Conservation (phyloP, 306 rosid genomes). For the Canavalia gladiata region DNA sequence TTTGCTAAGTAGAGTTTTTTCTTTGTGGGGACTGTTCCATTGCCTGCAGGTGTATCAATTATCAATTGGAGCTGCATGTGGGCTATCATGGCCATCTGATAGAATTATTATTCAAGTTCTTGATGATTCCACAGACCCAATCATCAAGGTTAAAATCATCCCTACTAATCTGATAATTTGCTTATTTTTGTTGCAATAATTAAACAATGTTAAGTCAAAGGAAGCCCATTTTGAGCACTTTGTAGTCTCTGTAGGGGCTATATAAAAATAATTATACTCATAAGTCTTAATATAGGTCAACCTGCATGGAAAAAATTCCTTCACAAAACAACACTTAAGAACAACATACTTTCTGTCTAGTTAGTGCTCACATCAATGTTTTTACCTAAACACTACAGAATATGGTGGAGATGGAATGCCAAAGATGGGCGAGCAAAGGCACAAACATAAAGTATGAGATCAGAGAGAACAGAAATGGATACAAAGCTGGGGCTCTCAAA, state of each 20-base stretch:
- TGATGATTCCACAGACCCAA: conserved; percentile 77
- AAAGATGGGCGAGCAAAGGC: conserved; percentile 88
- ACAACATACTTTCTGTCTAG: neutral
- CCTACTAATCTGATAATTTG: conserved; percentile 32
- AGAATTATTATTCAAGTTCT: conserved; percentile 81
- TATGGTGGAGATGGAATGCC: conserved; percentile 77
- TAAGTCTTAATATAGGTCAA: neutral
- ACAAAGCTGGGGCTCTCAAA: conserved; percentile 92
- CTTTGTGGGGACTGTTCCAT: conserved; percentile 41
- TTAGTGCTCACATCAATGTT: neutral
- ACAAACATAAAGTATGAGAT: conserved; percentile 88
- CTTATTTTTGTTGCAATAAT: conserved; percentile 33
- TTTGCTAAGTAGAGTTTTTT: neutral
- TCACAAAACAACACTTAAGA: neutral
- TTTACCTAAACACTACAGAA: conserved; percentile 52
- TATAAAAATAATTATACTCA: neutral
- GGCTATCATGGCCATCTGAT: conserved; percentile 76
- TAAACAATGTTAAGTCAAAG: conserved; percentile 29
- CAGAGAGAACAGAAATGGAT: conserved; percentile 83
- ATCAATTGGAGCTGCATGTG: conserved; percentile 79
- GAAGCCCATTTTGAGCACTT: neutral
- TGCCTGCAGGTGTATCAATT: conserved; percentile 68
- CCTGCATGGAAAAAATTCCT: conserved; percentile 35
- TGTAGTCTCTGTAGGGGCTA: neutral
- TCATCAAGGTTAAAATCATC: conserved; percentile 67